phyloP scores from a whole-genome alignment of 179 eudicot species.

The Gypsophila paniculata region DNA sequence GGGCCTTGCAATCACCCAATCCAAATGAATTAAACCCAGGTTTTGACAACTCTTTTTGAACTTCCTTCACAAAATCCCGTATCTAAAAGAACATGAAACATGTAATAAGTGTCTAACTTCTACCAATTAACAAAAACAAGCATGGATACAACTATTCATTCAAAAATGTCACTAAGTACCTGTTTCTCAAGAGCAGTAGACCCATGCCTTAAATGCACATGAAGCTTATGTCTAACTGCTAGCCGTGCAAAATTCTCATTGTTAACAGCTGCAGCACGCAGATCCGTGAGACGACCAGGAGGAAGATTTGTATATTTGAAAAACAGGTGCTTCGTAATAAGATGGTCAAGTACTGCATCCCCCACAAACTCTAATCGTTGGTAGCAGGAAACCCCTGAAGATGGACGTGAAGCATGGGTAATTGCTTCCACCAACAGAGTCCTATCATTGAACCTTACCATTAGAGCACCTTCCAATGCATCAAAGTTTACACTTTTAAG shows the following conservation, averaged over 20 bases:
- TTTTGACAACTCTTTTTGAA: slow-evolving; percentile 56
- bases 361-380: slow-evolving; percentile 98
- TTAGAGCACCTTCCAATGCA: slow-evolving; percentile 67
- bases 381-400: slow-evolving; percentile 97
- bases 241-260: slow-evolving; percentile 98
- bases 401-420: slow-evolving; percentile 98
- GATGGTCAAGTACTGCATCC: slow-evolving; percentile 97
- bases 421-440: slow-evolving; percentile 84
- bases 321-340: slow-evolving; percentile 87
- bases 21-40: slow-evolving; percentile 91
- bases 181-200: slow-evolving; percentile 96
- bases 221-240: slow-evolving; percentile 87
- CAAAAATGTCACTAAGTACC: slow-evolving; percentile 94
- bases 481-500: slow-evolving; percentile 71
- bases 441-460: slow-evolving; percentile 52
- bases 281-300: slow-evolving; percentile 95
- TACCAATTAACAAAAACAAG: slow-evolving; percentile 32
- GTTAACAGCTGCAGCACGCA: slow-evolving; percentile 99
- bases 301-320: slow-evolving; percentile 90
- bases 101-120: neutral
- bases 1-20: slow-evolving; percentile 98
- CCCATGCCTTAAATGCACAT: slow-evolving; percentile 87
- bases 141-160: slow-evolving; percentile 91
- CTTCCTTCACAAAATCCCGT: slow-evolving; percentile 93
- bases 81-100: slow-evolving; percentile 40